Evolutionary conservation across 805 yeast genomes (phyloP).

Genomic region (Lachancea thermotolerans): DNA sequence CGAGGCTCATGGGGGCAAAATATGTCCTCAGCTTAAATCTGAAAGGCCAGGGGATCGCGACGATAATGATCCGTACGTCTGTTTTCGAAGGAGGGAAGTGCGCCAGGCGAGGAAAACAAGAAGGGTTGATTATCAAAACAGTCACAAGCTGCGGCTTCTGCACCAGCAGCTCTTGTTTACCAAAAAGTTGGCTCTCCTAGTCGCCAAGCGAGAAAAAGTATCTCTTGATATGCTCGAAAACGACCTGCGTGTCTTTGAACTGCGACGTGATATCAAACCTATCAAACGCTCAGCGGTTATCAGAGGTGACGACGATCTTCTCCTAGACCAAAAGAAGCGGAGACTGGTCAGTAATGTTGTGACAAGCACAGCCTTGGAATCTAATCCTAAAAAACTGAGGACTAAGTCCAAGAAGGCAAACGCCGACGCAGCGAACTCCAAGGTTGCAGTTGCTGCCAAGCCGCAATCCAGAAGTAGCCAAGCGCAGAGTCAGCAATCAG

Average conservation of each 20-base stretch:
- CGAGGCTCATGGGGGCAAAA: constrained; percentile 57
- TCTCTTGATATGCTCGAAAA: constrained; percentile 47
- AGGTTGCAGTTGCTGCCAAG: not conserved
- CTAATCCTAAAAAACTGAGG: constrained; percentile 3
- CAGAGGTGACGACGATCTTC: constrained; percentile 75
- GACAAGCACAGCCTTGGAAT: not conserved
- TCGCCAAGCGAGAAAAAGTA: constrained; percentile 62
- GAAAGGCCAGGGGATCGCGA: constrained; percentile 83
- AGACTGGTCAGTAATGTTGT: constrained; percentile 27
- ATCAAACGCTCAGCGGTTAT: constrained; percentile 70
- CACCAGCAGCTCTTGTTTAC: constrained; percentile 76
- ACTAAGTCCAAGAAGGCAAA: constrained; percentile 1
- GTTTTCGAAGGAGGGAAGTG: constrained; percentile 91
- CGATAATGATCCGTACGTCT: constrained; percentile 88
- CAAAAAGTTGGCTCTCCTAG: constrained; percentile 55
- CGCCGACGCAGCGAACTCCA: constrained; percentile 8
- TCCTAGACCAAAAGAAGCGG: constrained; percentile 66
- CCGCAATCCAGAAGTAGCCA: not conserved
- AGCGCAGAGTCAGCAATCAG: not conserved
- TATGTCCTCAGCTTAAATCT: constrained; percentile 70
- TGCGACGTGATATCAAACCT: constrained; percentile 63
- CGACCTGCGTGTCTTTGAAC: constrained; percentile 63
- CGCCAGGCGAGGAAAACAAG: constrained; percentile 95
- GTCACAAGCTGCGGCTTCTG: constrained; percentile 69
- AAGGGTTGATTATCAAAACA: constrained; percentile 84